A percentile compares a stretch with the other conserved stretches of the same genome.
phyloP scores from a whole-genome alignment of 1,139 yeast genomes.

The Meyerozyma carpophila region DNA sequence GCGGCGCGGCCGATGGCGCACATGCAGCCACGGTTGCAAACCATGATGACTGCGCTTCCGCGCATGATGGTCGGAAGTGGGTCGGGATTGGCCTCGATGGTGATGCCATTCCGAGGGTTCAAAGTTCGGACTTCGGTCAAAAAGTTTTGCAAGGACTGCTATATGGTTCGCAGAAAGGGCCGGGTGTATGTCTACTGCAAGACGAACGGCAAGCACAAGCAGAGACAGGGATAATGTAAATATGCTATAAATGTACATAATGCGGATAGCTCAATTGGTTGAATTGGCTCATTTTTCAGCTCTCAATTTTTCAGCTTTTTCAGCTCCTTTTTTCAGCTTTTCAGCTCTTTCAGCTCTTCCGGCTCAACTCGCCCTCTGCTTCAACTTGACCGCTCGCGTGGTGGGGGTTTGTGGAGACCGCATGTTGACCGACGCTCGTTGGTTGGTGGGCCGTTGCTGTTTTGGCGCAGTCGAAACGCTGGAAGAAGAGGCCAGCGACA shows the following conservation, averaged over 20 bases:
- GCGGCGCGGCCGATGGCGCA: background rate
- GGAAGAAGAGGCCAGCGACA: conserved; percentile 12
- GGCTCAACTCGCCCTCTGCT: background rate
- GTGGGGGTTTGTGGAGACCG: conserved; percentile 27
- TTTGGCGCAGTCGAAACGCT: conserved; percentile 6
- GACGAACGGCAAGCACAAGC: conserved; percentile 90
- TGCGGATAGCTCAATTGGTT: conserved; percentile 2
- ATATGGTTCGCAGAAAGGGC: conserved; percentile 90
- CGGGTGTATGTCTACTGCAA: conserved; percentile 90
- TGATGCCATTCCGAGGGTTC: conserved; percentile 12
- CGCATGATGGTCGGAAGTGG: background rate
- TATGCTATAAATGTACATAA: background rate
- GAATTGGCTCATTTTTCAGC: background rate
- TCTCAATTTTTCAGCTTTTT: background rate
- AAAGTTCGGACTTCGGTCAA: conserved; percentile 72
- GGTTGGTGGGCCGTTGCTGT: conserved; percentile 3
- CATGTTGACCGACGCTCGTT: conserved; percentile 3
- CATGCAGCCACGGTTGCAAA: background rate
- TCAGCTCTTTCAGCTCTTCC: too few species aligned
- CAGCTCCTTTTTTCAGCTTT: background rate
- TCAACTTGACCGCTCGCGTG: conserved; percentile 33
- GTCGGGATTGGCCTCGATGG: background rate
- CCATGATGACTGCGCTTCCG: background rate
- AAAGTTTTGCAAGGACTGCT: conserved; percentile 88
- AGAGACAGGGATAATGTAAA: conserved; percentile 73